Conservation (phyloP, 2,329 filamentous ascomycete species). For the Xylaria polymorpha region DNA sequence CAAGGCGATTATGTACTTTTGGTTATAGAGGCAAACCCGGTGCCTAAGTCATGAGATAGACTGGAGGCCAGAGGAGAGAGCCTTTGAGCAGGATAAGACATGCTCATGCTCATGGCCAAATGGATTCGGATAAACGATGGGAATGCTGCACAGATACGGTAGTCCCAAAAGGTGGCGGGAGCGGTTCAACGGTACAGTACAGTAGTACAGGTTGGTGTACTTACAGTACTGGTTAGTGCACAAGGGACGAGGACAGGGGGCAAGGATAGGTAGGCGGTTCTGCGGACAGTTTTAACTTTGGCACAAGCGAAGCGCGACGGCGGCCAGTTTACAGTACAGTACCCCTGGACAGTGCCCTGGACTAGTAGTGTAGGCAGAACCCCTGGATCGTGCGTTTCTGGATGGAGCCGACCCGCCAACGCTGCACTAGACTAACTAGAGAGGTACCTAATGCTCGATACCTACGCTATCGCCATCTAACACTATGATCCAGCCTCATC, state of each 20-base stretch:
- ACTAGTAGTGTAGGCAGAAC: no score
- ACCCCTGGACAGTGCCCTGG: not conserved
- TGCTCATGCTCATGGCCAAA: no score
- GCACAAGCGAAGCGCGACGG: not conserved
- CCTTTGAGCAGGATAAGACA: no score
- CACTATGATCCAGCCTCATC: not conserved
- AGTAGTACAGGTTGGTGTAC: no score
- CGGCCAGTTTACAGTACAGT: not conserved
- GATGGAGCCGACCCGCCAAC: not conserved
- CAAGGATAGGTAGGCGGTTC: slow-evolving; percentile 8
- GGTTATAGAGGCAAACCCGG: not conserved
- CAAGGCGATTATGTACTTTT: not conserved
- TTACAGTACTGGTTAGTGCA: not conserved
- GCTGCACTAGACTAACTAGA: no score
- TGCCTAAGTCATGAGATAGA: no score
- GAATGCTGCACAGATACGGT: not conserved
- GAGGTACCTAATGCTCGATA: not conserved
- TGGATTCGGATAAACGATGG: not conserved
- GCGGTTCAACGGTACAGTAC: not conserved
- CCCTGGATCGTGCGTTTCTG: slow-evolving; percentile 13
- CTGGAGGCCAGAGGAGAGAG: not conserved
- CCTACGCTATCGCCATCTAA: not conserved
- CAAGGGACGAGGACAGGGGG: not conserved
- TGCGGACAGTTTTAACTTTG: not conserved
- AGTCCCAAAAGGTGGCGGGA: not conserved